These are phyloP conservation scores for Monosporascus ibericus DNA, from an alignment of 2,329 filamentous ascomycete genomes.

Conservation along the genomic window DNA sequence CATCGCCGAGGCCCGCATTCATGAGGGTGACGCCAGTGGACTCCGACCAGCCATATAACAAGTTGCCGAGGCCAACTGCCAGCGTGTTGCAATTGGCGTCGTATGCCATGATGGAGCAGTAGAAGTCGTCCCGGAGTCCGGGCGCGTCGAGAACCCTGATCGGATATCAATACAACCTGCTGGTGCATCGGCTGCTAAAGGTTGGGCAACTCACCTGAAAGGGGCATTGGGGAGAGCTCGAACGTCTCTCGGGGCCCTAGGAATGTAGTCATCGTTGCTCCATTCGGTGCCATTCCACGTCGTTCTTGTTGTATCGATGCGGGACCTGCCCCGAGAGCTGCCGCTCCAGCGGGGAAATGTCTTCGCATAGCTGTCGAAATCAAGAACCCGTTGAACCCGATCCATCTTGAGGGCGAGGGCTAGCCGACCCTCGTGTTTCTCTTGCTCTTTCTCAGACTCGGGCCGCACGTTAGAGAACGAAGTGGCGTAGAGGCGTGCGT, in stretches of 20 bases:
- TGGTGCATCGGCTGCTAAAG: background rate
- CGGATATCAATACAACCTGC: slow-evolving; percentile 23
- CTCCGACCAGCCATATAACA: slow-evolving; percentile 89
- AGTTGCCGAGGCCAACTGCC: slow-evolving; percentile 73
- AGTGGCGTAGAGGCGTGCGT: slow-evolving; percentile 59
- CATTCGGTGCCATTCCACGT: slow-evolving; percentile 38
- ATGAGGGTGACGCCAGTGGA: slow-evolving; percentile 55
- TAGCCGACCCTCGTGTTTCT: slow-evolving; percentile 67
- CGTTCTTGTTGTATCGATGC: slow-evolving; percentile 25
- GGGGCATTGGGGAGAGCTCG: slow-evolving; percentile 62
- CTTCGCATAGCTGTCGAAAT: slow-evolving; percentile 34
- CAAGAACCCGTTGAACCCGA: slow-evolving; percentile 59
- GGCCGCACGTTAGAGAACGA: slow-evolving; percentile 37
- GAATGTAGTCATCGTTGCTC: slow-evolving; percentile 21
- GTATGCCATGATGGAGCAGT: slow-evolving; percentile 87
- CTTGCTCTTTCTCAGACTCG: slow-evolving; percentile 51
- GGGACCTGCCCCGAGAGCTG: slow-evolving; percentile 13
- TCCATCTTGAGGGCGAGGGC: slow-evolving; percentile 79
- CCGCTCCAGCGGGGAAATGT: slow-evolving; percentile 23
- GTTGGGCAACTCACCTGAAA: slow-evolving; percentile 57
- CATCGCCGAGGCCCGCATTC: slow-evolving; percentile 37
- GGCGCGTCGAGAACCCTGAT: slow-evolving; percentile 78
- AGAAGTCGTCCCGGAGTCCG: slow-evolving; percentile 87
- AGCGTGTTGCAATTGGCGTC: slow-evolving; percentile 67
- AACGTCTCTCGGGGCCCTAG: slow-evolving; percentile 17